Conservation (phyloP, 2,329 filamentous ascomycete genomes). For the Fusarium coffeatum region DNA sequence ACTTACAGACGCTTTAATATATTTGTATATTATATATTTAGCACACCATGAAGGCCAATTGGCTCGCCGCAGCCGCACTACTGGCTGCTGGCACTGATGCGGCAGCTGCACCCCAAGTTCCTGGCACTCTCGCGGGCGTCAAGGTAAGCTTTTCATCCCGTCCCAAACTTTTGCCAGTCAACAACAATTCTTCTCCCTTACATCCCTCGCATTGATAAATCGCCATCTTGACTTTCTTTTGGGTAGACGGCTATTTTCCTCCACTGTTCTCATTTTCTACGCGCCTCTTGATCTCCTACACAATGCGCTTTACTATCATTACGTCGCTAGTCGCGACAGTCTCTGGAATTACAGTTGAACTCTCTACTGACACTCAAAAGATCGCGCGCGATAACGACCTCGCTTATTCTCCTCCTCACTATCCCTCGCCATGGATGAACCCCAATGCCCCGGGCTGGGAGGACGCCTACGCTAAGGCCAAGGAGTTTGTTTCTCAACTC, state of each 20-base stretch:
- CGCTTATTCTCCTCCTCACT: constrained; percentile 69
- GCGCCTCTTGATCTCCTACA: not conserved
- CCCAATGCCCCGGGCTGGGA: constrained; percentile 78
- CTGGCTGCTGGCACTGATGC: constrained; percentile 49
- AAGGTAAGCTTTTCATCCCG: constrained; percentile 27
- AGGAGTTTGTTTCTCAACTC: constrained; percentile 82
- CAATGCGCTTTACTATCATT: constrained; percentile 31
- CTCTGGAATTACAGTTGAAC: constrained; percentile 4
- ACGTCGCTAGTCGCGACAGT: not conserved
- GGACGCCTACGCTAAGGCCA: constrained; percentile 79
- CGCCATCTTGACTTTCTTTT: not conserved
- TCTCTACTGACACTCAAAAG: constrained; percentile 45
- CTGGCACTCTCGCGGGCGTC: constrained; percentile 12
- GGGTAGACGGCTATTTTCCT: not conserved
- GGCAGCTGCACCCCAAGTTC: constrained; percentile 20
- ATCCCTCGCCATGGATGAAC: constrained; percentile 89
- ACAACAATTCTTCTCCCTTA: not conserved
- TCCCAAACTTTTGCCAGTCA: not conserved
- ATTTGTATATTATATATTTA: not conserved
- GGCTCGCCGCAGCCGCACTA: constrained; percentile 48
- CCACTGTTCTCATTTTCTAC: not conserved
- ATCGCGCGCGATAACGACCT: constrained; percentile 38
- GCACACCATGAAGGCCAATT: constrained; percentile 51
- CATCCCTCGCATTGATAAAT: not conserved
- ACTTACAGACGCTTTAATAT: not conserved